Evolutionary conservation across 148 eudicot species (phyloP).

Genomic region (Fagopyrum esculentum): DNA sequence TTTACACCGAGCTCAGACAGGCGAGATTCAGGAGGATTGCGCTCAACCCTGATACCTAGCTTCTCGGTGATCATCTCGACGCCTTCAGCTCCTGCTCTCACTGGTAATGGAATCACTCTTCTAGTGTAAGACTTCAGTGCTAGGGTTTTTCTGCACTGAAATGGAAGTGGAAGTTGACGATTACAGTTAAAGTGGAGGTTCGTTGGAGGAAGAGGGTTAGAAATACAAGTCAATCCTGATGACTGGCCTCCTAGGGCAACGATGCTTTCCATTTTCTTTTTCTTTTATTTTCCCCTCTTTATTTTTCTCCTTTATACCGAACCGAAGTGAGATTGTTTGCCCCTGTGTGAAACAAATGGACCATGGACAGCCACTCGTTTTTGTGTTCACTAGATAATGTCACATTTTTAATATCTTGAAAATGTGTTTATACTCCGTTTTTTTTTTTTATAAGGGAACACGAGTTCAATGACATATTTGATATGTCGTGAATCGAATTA

Average conservation of each 20-base stretch:
- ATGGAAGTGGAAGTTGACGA: constrained; percentile 5
- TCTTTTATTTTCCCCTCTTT: neutral
- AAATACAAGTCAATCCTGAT: neutral
- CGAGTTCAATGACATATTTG: too few relatives aligned
- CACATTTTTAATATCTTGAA: neutral
- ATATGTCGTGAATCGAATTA: too few relatives aligned
- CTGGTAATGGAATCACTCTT: neutral
- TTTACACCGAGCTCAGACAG: constrained; percentile 56
- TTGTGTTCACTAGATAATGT: neutral
- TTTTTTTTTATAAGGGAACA: too few relatives aligned
- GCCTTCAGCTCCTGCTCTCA: constrained; percentile 23
- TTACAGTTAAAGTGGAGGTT: constrained; percentile 1
- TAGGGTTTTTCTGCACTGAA: neutral
- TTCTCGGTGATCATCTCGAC: constrained; percentile 39
- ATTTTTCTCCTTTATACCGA: neutral
- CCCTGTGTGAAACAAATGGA: neutral
- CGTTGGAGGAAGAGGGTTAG: constrained; percentile 11
- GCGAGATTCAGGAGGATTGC: constrained; percentile 48
- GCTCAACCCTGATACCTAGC: constrained; percentile 43
- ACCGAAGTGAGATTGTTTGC: neutral
- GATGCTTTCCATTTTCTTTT: neutral
- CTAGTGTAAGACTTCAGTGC: neutral
- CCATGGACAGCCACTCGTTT: neutral
- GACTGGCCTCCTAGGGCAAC: constrained; percentile 9
- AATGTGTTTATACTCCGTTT: too few relatives aligned